Base-by-base conservation (phyloP, 2,329 filamentous ascomycete species). In the Bipolaris oryzae region DNA sequence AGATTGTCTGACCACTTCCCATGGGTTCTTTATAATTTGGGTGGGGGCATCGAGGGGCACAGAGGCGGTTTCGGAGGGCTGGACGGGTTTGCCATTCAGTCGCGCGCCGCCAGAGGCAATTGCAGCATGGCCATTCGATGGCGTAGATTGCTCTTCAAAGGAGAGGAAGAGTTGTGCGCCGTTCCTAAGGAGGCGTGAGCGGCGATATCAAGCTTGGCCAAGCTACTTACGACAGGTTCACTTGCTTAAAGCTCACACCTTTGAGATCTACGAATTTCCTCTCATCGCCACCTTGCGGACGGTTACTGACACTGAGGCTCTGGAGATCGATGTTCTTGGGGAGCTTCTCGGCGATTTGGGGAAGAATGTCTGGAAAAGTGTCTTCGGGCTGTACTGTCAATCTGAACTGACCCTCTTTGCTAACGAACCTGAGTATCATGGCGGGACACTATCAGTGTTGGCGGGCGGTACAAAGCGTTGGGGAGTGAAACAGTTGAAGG, bases 1-100 rank as follows among this genome's bases (percentile, higher is more conserved):
- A 2, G 93, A 96, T 78, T 99, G 95, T 70, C 87, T 87, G 15
- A 98, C 89, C 7, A 89, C 86, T 72, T 99, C 95, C 95, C 95
- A 98, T 0, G 92, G 91, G 63, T 95, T 96, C 76, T 89, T 91
- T 69, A 93, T 89, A 50, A 86, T 81, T 49, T 86, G 77, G 11
- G 80, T 80, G 5, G 85, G 82, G 1, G 84, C 84, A 4, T 80
- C 81, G 41, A 85, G 78, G 50, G 80, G 80, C 46, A 87, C 85
- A 60, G 86, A 83, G 71, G 90, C 83, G 41, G 87, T 85, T 3
- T 94, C 88, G 57, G 85, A 85, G 18, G 88, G 85, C 15, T 88
- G 79, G 39, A 95, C 85, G 28, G 89, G 85, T 66, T 89, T 88
- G 60, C 91, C 92, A 75, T 91, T 93, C n/a, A 96, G 84, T 52